Evolutionary conservation across 1,139 yeast genomes (phyloP), one percentile per base, ranked within the genome.

Genomic region (Yamadazyma pseudoaaseri): DNA sequence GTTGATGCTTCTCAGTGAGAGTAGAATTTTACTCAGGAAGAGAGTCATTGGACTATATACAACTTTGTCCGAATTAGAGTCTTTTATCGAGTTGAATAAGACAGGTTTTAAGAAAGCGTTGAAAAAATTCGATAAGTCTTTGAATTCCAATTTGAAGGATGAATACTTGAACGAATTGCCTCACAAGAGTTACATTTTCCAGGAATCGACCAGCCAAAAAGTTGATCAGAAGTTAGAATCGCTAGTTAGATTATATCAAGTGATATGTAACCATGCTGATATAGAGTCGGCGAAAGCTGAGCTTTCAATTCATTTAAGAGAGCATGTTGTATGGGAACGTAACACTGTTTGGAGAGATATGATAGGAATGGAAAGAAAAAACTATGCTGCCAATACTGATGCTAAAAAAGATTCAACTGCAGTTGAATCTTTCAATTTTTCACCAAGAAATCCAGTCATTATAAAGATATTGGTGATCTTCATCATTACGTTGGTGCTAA

Each of bases 321-420:
- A 81, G 43, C 86, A 80, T 49, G 82, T 81, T 33, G 86, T 81
- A 7, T 81, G 86, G 95, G 97, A 89, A 60, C 74, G 97, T 55
- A 87, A 87, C 57, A 90, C 97, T 0, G 97, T 90, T 17, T 90
- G 97, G 97, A 82, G 92, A 52, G 97, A 90, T 55, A 81, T 90
- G 81, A 81, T 90, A 51, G 89, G 90, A 9, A 62, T 89, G 53
- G 96, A 90, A 58, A 76, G 92, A 56, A 80, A 68, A 34, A 65
- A 62, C 16, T 64, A 66, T 38, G 74, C 74, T 6, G 74, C 75
- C 5, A 45, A 35, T 27, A 31, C 33, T 27, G 33, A 27, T 3
- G 44, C 46, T n/a, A 42, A 50, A 15, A 40, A 36, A 20, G 40
- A 41, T 8, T 36, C 41, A 16, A 37, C 48, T 5, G 27, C 34